Evolutionary conservation across 805 yeast species (phyloP).

Genomic region (Candida oleophila): DNA sequence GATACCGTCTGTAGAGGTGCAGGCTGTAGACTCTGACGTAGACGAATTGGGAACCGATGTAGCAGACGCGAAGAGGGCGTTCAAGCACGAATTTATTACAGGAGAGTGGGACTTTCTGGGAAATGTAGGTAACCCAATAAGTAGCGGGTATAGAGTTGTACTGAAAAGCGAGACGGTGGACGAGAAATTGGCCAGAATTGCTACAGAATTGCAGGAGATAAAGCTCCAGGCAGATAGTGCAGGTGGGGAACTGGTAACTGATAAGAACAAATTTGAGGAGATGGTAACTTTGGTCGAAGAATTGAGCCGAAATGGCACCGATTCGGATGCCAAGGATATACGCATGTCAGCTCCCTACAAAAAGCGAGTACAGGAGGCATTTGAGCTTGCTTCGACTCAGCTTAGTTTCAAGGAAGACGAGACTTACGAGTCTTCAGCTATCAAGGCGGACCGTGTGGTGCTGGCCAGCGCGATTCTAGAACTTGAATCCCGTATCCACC

Average conservation of each 20-base stretch:
- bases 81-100: constrained; percentile 23
- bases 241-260: background rate
- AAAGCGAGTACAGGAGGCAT: constrained; percentile 6
- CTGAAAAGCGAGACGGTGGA: constrained; percentile 33
- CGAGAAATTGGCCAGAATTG: constrained; percentile 38
- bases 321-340: background rate
- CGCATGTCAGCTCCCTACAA: background rate
- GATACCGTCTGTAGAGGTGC: background rate
- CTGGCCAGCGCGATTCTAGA: background rate
- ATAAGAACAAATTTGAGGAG: constrained; percentile 6
- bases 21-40: constrained; percentile 12
- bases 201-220: constrained; percentile 39
- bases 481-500: background rate
- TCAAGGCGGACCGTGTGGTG: background rate
- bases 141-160: constrained; percentile 22
- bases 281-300: constrained; percentile 7
- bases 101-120: constrained; percentile 37
- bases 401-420: background rate
- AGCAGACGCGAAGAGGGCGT: constrained; percentile 17
- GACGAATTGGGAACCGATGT: constrained; percentile 13
- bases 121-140: constrained; percentile 18
- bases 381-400: constrained; percentile 5
- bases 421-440: too few relatives aligned
- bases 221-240: constrained; percentile 12
- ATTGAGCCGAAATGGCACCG: constrained; percentile 1